Evolutionary conservation across 441 rosid genomes (phyloP), one percentile per base, ranked within the genome.

Genomic region (Croton laevigatus): DNA sequence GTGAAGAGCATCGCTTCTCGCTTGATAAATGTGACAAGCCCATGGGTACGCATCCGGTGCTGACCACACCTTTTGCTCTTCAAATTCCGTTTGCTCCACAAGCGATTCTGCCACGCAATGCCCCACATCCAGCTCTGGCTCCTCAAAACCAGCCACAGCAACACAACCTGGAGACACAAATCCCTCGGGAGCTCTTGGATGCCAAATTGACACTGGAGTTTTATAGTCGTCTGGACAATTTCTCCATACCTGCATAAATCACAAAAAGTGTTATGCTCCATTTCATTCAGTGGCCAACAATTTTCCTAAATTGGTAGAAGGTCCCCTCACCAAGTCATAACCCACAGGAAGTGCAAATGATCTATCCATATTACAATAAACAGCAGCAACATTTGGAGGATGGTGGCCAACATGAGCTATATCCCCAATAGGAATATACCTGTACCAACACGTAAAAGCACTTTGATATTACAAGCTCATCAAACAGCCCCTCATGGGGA

Each of bases 171-270:
- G 89, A 59, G 98, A 82, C 9, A 81, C 79, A 19, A 72, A 93
- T 66, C 98, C 99, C 54, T 89, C 97, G 0, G 98, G 97, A 36
- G 99, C 93, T 62, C 98, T 85, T 20, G 99, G 98, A 75, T 81
- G 93, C 99, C 99, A 96, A 67, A 93, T 87, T 5, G 99, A 90
- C 62, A 96, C 84, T 17, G 90, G 87, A 71, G 59, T 60, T 37
- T 74, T 73, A 81, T 93, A 96, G 80, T 96, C 97, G 58, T 89
- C 98, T 59, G 64, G 45, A 72, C 97, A 96, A 80, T 93, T 93
- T 81, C 99, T 91, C 99, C 99, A 95, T 14, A 89, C 97, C 97
- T 95, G 84, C 59, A 72, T 34, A 66, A 19, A 36, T 68, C 63
- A 27, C 20, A n/a, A 45, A n/a, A 45, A 59, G 40, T 4, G 45